Percentiles rank a stretch among this genome's conserved stretches.
phyloP scores from a whole-genome alignment of 805 yeast genomes.

The Starmerella apicola region DNA sequence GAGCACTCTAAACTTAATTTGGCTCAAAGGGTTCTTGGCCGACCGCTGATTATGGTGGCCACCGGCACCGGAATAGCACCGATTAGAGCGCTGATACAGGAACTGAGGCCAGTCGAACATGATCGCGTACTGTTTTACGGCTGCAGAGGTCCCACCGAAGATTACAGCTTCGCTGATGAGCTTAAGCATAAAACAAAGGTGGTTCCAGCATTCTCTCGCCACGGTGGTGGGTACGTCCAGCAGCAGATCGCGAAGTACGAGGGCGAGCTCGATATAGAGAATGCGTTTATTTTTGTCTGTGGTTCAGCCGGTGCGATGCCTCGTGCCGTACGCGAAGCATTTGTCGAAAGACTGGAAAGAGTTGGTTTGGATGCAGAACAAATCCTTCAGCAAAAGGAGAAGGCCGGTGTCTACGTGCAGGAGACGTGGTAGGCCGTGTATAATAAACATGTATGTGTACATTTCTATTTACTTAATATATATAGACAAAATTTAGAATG shows the following conservation, averaged over 20 bases:
- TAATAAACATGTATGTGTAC: no score
- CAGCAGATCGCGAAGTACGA: constrained; percentile 44
- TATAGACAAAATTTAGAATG: no score
- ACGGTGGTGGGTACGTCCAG: constrained; percentile 57
- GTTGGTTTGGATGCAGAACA: constrained; percentile 31
- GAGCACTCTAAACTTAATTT: constrained; percentile 6
- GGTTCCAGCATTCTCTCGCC: constrained; percentile 37
- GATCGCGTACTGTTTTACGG: constrained; percentile 49
- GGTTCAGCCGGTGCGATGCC: constrained; percentile 97
- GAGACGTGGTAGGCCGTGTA: constrained; percentile 83
- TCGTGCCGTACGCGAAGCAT: constrained; percentile 65
- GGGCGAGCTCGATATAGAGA: constrained; percentile 37
- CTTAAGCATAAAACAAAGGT: constrained; percentile 31
- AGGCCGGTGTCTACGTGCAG: constrained; percentile 55
- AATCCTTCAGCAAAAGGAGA: constrained; percentile 45
- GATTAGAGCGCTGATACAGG: constrained; percentile 52
- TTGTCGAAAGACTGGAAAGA: constrained; percentile 44
- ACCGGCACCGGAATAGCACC: constrained; percentile 99
- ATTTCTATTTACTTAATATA: no score
- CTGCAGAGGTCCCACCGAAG: constrained; percentile 51
- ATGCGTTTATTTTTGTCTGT: constrained; percentile 71
- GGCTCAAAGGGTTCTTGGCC: constrained; percentile 28
- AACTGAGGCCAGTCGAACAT: constrained; percentile 24
- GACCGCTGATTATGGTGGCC: constrained; percentile 51
- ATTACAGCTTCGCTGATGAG: constrained; percentile 48